Evolutionary conservation across 2,329 filamentous ascomycete species (phyloP).

Genomic region (Exophiala xenobiotica): DNA sequence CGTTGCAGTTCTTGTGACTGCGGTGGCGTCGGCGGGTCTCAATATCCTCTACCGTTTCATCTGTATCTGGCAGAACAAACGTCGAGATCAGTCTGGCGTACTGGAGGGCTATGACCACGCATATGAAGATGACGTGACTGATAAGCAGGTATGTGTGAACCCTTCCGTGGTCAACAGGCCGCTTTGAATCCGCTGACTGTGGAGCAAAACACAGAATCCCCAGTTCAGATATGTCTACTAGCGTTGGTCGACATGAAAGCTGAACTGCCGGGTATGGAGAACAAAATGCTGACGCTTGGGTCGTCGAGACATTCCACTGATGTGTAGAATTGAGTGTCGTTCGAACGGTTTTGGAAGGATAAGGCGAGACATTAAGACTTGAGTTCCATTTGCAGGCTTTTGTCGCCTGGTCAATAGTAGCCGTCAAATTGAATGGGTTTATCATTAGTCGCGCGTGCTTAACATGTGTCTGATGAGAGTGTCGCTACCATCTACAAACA

Average conservation of each 20-base stretch:
- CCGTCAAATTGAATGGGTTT: background rate
- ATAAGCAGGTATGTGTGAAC: slow-evolving; percentile 33
- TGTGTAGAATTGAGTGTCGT: background rate
- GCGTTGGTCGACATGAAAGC: background rate
- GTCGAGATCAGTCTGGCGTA: slow-evolving; percentile 26
- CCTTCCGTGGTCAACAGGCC: background rate
- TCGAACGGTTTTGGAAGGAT: background rate
- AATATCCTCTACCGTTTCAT: slow-evolving; percentile 13
- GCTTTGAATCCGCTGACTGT: background rate
- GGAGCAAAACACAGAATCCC: background rate
- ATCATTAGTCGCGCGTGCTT: too few relatives aligned
- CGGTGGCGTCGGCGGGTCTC: slow-evolving; percentile 32
- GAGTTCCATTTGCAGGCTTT: background rate
- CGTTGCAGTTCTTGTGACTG: slow-evolving; percentile 36
- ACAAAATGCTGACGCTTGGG: background rate
- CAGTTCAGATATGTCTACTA: slow-evolving; percentile 10
- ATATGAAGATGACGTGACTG: slow-evolving; percentile 54
- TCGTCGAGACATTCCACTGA: background rate
- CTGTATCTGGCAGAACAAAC: slow-evolving; percentile 29
- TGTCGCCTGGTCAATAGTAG: background rate
- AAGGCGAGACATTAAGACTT: background rate
- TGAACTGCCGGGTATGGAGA: background rate
- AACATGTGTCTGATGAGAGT: background rate
- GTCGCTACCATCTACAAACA: background rate
- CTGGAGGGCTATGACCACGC: slow-evolving; percentile 53